Conservation (phyloP, 176 grass and related monocot genomes). For the Areca catechu region DNA sequence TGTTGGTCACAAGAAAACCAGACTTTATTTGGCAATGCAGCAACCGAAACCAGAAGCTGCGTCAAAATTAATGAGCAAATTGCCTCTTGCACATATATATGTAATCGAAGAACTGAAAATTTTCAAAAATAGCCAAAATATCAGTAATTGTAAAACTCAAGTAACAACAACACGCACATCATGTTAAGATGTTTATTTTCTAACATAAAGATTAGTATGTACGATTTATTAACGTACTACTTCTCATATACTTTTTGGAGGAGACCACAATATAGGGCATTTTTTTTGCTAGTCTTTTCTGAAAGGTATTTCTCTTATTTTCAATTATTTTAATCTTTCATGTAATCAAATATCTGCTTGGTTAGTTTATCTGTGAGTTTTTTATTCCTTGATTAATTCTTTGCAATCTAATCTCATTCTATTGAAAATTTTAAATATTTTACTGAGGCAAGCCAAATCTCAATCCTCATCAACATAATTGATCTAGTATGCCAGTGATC, state of each 20-base stretch:
- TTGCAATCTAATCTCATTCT: too few species aligned
- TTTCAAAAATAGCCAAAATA: background rate
- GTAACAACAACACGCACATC: background rate
- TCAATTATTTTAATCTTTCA: too few species aligned
- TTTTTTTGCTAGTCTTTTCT: background rate
- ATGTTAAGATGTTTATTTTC: too few species aligned
- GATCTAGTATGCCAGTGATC: too few species aligned
- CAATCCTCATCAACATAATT: too few species aligned
- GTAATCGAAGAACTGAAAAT: conserved; percentile 33
- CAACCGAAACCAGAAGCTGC: conserved; percentile 29
- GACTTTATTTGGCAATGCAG: conserved; percentile 5
- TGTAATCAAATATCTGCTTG: too few species aligned
- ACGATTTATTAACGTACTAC: conserved; percentile 26
- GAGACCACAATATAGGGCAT: conserved; percentile 63
- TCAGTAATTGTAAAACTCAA: background rate
- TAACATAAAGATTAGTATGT: too few species aligned
- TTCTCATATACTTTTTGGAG: conserved; percentile 75
- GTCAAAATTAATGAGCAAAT: conserved; percentile 16
- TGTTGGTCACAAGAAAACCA: background rate
- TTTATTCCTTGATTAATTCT: too few species aligned
- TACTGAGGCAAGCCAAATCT: too few species aligned
- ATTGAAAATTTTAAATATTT: too few species aligned
- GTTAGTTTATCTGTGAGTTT: too few species aligned
- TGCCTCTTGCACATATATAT: background rate
- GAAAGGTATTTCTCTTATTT: too few species aligned